These are phyloP conservation scores for Chlamydomonas asymmetrica DNA, from an alignment of 139 green algal species.

Conservation along the genomic window DNA sequence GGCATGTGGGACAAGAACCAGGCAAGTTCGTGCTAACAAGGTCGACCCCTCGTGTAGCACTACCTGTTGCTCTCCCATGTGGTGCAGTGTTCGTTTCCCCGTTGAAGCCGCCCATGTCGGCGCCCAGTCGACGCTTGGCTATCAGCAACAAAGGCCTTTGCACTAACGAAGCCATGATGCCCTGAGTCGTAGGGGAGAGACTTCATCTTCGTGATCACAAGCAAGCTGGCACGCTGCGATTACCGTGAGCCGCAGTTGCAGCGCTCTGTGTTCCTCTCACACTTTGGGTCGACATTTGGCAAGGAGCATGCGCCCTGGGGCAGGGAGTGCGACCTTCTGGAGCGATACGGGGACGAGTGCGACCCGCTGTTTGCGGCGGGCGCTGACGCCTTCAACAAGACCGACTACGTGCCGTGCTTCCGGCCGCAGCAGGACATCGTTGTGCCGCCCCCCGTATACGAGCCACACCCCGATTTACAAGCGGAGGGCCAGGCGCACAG, in stretches of 20 bases:
- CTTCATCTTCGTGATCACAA: conserved; percentile 11
- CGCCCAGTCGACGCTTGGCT: too few species aligned
- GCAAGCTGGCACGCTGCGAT: background rate
- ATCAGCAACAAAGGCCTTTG: too few species aligned
- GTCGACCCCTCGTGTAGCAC: too few species aligned
- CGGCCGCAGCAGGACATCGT: conserved; percentile 26
- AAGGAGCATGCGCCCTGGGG: background rate
- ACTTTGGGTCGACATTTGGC: background rate
- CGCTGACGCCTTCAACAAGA: background rate
- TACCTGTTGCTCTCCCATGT: too few species aligned
- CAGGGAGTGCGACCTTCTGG: too few species aligned
- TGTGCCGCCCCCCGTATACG: conserved; percentile 5
- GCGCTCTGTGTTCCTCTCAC: background rate
- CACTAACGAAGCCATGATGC: too few species aligned
- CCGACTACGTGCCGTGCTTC: too few species aligned
- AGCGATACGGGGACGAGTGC: background rate
- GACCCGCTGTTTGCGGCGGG: background rate
- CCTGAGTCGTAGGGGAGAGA: too few species aligned
- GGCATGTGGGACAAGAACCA: too few species aligned
- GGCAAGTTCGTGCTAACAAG: too few species aligned
- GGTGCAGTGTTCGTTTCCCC: too few species aligned
- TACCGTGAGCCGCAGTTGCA: background rate
- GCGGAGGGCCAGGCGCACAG: conserved; percentile 8
- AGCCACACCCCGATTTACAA: conserved; percentile 16
- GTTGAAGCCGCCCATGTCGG: too few species aligned